phyloP scores from a whole-genome alignment of 805 yeast genomes.

The Maudiozyma turicensis region DNA sequence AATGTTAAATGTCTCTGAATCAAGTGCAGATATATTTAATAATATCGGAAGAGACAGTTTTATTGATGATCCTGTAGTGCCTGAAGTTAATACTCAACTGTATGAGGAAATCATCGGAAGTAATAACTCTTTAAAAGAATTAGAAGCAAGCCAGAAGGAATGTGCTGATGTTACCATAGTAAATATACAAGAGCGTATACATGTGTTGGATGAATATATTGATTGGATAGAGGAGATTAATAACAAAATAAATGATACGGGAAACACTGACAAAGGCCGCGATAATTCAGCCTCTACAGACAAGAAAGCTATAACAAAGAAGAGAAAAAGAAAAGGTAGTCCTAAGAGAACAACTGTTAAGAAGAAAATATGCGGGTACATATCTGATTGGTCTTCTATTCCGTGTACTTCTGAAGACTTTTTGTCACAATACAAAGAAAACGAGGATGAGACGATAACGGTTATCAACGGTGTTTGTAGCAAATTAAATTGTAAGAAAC shows the following conservation, averaged over 20 bases:
- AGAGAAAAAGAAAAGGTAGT: slow-evolving; percentile 9
- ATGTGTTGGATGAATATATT: slow-evolving; percentile 17
- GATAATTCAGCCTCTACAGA: not conserved
- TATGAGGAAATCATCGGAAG: slow-evolving; percentile 10
- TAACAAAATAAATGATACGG: slow-evolving; percentile 7
- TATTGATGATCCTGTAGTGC: slow-evolving; percentile 10
- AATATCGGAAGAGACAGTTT: slow-evolving; percentile 15
- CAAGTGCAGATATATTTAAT: slow-evolving; percentile 10
- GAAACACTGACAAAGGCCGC: not conserved
- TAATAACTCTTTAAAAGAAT: slow-evolving; percentile 13
- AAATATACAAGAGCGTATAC: slow-evolving; percentile 6
- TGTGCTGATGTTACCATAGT: slow-evolving; percentile 11
- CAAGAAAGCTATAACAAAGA: not conserved
- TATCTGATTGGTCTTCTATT: slow-evolving; percentile 4
- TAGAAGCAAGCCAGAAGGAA: slow-evolving; percentile 8
- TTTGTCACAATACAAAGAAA: slow-evolving; percentile 5
- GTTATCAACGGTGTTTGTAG: slow-evolving; percentile 17
- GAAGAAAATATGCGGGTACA: slow-evolving; percentile 24
- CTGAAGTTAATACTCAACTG: slow-evolving; percentile 8
- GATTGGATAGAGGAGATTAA: slow-evolving; percentile 26
- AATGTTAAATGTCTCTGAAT: slow-evolving; percentile 6
- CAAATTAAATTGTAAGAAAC: slow-evolving; percentile 21
- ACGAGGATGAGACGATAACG: not conserved
- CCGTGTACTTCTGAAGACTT: slow-evolving; percentile 17
- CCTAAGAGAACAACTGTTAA: slow-evolving; percentile 7